Percentiles rank a stretch among this genome's conserved stretches.
Evolutionary conservation across 306 rosid species (phyloP).

Genomic region (Trifolium pratense): DNA sequence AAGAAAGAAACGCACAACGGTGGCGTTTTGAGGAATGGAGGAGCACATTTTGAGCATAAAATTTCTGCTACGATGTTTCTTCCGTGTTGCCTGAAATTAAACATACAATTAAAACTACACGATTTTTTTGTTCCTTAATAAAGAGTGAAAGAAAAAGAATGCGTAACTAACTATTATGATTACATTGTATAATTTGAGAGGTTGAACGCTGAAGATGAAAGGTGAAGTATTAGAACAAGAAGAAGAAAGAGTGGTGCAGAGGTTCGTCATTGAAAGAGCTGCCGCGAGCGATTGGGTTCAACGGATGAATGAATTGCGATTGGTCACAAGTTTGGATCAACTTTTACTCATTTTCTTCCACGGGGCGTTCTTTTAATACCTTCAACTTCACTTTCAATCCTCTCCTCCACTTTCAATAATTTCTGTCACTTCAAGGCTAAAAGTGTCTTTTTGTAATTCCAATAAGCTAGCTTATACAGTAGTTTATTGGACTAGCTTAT

Average conservation of each 20-base stretch:
- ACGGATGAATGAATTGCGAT: too few species aligned
- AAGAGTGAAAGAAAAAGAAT: not conserved
- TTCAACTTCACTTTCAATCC: too few species aligned
- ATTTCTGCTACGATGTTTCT: slow-evolving; percentile 12
- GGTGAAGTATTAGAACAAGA: too few species aligned
- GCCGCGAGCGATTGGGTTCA: not conserved
- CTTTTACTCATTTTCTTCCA: too few species aligned
- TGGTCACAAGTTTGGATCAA: too few species aligned
- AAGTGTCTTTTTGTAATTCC: too few species aligned
- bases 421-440: too few species aligned
- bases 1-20: slow-evolving; percentile 58
- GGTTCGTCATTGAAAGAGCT: slow-evolving; percentile 33
- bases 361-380: too few species aligned
- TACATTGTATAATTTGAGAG: slow-evolving; percentile 20
- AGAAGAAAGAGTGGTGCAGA: slow-evolving; percentile 30
- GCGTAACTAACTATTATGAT: not conserved
- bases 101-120: not conserved
- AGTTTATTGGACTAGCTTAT: too few species aligned
- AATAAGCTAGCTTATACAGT: too few species aligned
- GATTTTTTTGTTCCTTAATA: too few species aligned
- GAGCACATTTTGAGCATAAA: slow-evolving; percentile 57
- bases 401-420: too few species aligned
- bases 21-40: slow-evolving; percentile 53
- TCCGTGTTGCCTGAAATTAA: slow-evolving; percentile 37
- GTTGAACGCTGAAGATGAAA: slow-evolving; percentile 12